Conservation (phyloP, 306 rosid species). For the Dalbergia cochinchinensis region DNA sequence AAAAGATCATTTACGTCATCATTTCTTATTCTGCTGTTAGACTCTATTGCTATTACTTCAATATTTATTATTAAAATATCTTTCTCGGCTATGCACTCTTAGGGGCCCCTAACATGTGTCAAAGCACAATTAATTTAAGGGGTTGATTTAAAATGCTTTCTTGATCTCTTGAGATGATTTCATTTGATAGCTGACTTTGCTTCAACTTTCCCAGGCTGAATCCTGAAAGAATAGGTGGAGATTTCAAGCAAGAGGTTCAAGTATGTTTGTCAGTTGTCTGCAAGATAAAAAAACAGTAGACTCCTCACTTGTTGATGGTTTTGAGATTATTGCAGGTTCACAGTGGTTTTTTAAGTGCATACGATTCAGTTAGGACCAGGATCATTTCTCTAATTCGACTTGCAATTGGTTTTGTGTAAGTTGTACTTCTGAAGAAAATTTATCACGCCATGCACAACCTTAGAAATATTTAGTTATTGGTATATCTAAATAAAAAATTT, state of each 20-base stretch:
- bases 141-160: background rate
- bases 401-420: constrained; percentile 83
- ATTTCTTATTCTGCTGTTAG: constrained; percentile 3
- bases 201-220: constrained; percentile 67
- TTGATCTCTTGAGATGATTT: background rate
- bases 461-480: constrained; percentile 30
- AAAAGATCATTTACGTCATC: background rate
- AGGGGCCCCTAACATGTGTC: constrained; percentile 5
- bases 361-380: constrained; percentile 91
- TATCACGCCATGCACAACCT: constrained; percentile 21
- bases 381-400: constrained; percentile 78
- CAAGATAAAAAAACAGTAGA: constrained; percentile 15
- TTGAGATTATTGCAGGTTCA: constrained; percentile 79
- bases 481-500: background rate
- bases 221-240: constrained; percentile 99
- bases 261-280: constrained; percentile 52
- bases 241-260: constrained; percentile 96
- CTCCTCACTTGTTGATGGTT: constrained; percentile 41
- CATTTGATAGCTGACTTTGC: constrained; percentile 39
- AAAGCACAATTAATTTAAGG: background rate
- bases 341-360: constrained; percentile 93
- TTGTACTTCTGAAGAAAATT: constrained; percentile 31
- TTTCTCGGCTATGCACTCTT: background rate
- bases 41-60: background rate
- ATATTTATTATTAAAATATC: background rate